Evolutionary conservation across 495 filamentous ascomycete species (phyloP), one percentile per base, ranked within the genome.

Genomic region (Neurospora africana): DNA sequence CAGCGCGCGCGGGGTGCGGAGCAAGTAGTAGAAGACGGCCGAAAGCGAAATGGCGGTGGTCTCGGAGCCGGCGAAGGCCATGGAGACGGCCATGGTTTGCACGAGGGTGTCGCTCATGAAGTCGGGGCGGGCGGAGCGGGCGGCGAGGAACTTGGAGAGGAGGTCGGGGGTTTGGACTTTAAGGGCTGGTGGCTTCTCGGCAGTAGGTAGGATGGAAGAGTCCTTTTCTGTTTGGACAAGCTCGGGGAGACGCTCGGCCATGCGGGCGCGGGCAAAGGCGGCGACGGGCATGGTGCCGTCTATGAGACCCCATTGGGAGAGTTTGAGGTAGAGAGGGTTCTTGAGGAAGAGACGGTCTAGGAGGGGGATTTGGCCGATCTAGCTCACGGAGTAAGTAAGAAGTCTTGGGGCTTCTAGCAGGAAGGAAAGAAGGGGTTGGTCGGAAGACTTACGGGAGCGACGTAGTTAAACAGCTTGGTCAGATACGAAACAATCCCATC

Each of bases 21-120:
- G 81, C 4, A 91, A 78, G 76, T 86, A 89, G 77, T 93, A 92
- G 72, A 93, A 90, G 0, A 92, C 83, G 3, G 87, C 82, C 1
- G 84, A 80, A 1, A 92, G 81, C 23, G 84, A 87, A 70, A 91
- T 91, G 19, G 89, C 91, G 0, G 89, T 88, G 8, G 89, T 89
- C 76, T 90, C 88, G 68, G 84, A 85, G 7, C 90, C 87, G 33
- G 87, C 87, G 53, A 91, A 89, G 5, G 90, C 88, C 87, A 91
- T 92, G 65, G 83, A 86, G 2, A 87, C 84, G 68, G 87, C 88
- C 83, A 90, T 89, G 27, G 89, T 87, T 67, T 90, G 86, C 8
- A 93, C 88, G 9, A 88, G 82, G 3, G 79, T 84, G 74, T 90
- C 85, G 41, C 81, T 87, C 87, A 93, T 91, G 79, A 91, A 90